Percentiles rank a stretch among this genome's conserved stretches.
phyloP scores from a whole-genome alignment of 768 basidiomycete genomes.

The Austroboletus festivus region DNA sequence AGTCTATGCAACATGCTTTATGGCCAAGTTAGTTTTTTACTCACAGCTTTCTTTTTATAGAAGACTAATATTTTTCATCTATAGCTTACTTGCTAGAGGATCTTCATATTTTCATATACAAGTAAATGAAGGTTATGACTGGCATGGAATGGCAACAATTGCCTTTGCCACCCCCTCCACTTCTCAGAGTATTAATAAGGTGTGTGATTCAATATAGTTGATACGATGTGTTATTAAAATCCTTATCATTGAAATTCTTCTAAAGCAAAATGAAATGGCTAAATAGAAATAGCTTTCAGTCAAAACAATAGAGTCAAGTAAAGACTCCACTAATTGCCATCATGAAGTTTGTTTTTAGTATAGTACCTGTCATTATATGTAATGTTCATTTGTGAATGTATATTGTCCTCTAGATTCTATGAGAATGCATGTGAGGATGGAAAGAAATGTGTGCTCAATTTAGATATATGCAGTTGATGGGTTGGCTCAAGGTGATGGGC shows the following conservation, averaged over 20 bases:
- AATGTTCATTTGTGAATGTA: too few relatives aligned
- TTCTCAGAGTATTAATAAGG: neutral
- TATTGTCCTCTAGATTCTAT: too few relatives aligned
- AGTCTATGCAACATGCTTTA: constrained; percentile 30
- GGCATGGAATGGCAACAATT: constrained; percentile 1
- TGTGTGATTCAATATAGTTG: neutral
- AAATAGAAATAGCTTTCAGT: too few relatives aligned
- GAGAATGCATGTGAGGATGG: too few relatives aligned
- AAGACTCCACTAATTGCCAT: too few relatives aligned
- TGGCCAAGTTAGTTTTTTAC: constrained; percentile 23
- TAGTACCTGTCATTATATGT: too few relatives aligned
- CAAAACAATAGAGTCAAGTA: too few relatives aligned
- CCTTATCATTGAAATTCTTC: neutral
- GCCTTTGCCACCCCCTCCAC: constrained; percentile 2
- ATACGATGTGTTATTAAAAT: neutral
- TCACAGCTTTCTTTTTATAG: neutral
- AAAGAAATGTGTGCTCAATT: too few relatives aligned
- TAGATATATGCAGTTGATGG: too few relatives aligned
- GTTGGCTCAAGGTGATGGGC: too few relatives aligned
- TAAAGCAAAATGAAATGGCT: neutral
- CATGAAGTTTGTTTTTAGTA: too few relatives aligned
- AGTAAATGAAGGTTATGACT: neutral
- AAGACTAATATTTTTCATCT: neutral
- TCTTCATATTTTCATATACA: constrained; percentile 21
- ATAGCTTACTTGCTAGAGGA: constrained; percentile 26